Evolutionary conservation across 441 rosid species (phyloP).

Genomic region (Brassica hybrid): DNA sequence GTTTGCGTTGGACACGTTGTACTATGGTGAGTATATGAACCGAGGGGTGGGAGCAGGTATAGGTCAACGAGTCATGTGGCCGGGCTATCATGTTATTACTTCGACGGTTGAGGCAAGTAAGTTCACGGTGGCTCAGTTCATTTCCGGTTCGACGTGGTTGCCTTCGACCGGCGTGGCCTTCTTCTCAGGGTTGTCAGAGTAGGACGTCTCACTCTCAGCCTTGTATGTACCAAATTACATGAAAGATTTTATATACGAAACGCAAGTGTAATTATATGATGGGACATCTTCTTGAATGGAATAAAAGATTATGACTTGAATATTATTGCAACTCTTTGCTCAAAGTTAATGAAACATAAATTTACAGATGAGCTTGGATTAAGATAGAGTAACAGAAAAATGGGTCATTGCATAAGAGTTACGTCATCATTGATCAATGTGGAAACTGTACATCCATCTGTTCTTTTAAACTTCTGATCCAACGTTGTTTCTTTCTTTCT

Average conservation of each 20-base stretch:
- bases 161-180: conserved; percentile 97
- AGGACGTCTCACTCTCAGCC: conserved; percentile 29
- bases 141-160: conserved; percentile 84
- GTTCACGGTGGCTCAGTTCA: conserved; percentile 84
- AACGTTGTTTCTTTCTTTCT: conserved; percentile 4
- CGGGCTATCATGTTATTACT: conserved; percentile 74
- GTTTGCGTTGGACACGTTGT: conserved; percentile 74
- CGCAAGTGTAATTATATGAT: conserved; percentile 32
- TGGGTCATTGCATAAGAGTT: conserved; percentile 15
- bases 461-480: conserved; percentile 5
- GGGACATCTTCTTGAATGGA: conserved; percentile 17
- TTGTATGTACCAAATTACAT: conserved; percentile 24
- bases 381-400: conserved; percentile 5
- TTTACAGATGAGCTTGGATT: neutral
- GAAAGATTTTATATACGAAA: conserved; percentile 4
- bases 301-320: conserved; percentile 24
- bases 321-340: conserved; percentile 11
- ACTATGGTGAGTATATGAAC: conserved; percentile 94
- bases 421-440: conserved; percentile 29
- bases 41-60: conserved; percentile 69
- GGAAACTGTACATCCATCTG: conserved; percentile 19
- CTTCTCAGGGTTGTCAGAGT: conserved; percentile 75
- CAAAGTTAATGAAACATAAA: neutral
- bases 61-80: conserved; percentile 76
- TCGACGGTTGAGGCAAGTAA: conserved; percentile 66